These are phyloP conservation scores for Beauveria sp. DNA, from an alignment of 2,329 filamentous ascomycete species.

Conservation along the genomic window DNA sequence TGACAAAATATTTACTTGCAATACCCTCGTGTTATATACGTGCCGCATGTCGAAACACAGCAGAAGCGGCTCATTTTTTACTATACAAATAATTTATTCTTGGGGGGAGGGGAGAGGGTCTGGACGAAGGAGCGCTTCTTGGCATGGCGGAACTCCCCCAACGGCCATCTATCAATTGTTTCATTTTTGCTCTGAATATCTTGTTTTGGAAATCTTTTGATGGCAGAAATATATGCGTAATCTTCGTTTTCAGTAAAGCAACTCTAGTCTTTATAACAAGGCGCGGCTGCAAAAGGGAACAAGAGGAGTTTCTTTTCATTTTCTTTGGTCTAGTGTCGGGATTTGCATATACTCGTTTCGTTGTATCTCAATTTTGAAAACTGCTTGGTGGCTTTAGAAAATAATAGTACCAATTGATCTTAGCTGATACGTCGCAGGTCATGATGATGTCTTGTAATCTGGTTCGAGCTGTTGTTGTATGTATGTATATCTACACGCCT, in stretches of 20 bases:
- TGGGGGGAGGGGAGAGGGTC: background rate
- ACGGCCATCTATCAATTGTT: slow-evolving; percentile 2
- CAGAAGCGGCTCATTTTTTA: slow-evolving; percentile 1
- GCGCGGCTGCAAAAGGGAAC: background rate
- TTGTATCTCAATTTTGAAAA: background rate
- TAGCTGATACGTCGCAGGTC: background rate
- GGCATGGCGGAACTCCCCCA: background rate
- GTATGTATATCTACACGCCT: background rate
- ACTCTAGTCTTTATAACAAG: background rate
- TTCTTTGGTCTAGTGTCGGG: background rate
- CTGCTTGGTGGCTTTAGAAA: background rate
- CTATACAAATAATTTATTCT: background rate
- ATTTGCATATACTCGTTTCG: background rate
- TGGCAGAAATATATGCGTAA: background rate
- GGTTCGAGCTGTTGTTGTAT: background rate
- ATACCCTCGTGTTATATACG: slow-evolving; percentile 8
- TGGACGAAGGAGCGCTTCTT: background rate
- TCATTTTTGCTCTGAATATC: background rate
- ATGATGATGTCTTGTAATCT: background rate
- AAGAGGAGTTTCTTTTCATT: background rate
- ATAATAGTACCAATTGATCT: background rate
- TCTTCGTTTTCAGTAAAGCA: background rate
- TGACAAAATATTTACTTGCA: slow-evolving; percentile 3
- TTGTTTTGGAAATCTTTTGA: background rate
- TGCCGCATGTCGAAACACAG: slow-evolving; percentile 8